Conservation (phyloP, 208 protist genomes). For the Trypanosoma theileri region DNA sequence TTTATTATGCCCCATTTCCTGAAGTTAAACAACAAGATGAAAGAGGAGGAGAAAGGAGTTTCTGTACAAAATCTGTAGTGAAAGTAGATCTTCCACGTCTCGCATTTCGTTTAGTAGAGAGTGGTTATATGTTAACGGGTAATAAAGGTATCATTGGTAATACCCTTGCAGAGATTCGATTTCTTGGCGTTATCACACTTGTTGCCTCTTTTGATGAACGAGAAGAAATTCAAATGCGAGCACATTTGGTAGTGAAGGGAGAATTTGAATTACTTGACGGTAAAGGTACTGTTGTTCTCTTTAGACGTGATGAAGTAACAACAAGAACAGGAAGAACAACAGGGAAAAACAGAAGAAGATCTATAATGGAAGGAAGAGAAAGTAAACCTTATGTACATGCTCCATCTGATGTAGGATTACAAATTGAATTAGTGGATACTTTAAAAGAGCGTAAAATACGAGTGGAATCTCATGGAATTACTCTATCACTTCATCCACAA, state of each 20-base stretch:
- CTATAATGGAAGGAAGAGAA: background rate
- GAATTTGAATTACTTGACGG: constrained; percentile 29
- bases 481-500: constrained; percentile 17
- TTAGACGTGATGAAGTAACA: background rate
- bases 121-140: background rate
- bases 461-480: constrained; percentile 20
- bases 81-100: constrained; percentile 12
- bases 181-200: constrained; percentile 13
- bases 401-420: background rate
- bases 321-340: background rate
- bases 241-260: constrained; percentile 11
- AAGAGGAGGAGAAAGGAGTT: background rate
- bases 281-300: constrained; percentile 18
- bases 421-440: constrained; percentile 13
- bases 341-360: too few relatives aligned
- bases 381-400: background rate
- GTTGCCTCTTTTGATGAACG: background rate
- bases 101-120: constrained; percentile 18
- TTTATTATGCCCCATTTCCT: background rate
- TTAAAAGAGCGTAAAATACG: constrained; percentile 10
- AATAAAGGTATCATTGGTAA: background rate
- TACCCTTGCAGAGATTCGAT: constrained; percentile 8
- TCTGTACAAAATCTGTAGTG: background rate
- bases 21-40: background rate
- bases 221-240: background rate